Conservation (phyloP, 2,329 filamentous ascomycete genomes). For the Beauveria scarabaeidicola region DNA sequence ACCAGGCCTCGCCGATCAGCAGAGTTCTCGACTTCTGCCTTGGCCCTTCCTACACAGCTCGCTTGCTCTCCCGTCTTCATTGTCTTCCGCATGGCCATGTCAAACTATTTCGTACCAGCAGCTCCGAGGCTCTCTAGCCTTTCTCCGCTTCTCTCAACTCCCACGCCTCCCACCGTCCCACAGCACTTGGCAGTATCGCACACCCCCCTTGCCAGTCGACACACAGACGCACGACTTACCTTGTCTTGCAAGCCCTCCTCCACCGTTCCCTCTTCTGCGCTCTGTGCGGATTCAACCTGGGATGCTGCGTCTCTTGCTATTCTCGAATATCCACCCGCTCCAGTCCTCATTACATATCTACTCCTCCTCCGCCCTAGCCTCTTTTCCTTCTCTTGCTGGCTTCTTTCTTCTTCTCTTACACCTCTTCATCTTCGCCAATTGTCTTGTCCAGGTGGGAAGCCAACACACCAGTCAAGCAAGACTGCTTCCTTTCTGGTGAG, state of each 20-base stretch:
- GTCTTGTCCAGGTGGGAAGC: constrained; percentile 8
- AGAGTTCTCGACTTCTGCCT: constrained; percentile 4
- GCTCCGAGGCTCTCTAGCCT: background rate
- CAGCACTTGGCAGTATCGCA: background rate
- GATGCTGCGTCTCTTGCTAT: background rate
- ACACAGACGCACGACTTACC: constrained; percentile 6
- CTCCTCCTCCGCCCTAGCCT: constrained; percentile 6
- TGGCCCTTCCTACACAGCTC: background rate
- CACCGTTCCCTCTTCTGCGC: constrained; percentile 4
- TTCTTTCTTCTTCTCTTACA: constrained; percentile 2
- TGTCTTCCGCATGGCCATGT: background rate
- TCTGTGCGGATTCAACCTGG: background rate
- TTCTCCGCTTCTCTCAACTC: constrained; percentile 5
- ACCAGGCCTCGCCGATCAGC: background rate
- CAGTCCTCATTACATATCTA: constrained; percentile 10
- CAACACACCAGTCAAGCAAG: constrained; percentile 8
- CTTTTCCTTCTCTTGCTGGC: constrained; percentile 3
- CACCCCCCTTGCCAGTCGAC: constrained; percentile 3
- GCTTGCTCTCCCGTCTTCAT: background rate
- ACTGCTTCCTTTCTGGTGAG: constrained; percentile 11
- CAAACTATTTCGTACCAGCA: background rate
- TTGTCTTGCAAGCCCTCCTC: constrained; percentile 7
- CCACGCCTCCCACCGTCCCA: background rate
- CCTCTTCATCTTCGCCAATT: constrained; percentile 9
- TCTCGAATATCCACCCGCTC: constrained; percentile 5